These are phyloP conservation scores for Phyllosticta citrichinensis DNA, from an alignment of 2,329 filamentous ascomycete species.

Conservation along the genomic window DNA sequence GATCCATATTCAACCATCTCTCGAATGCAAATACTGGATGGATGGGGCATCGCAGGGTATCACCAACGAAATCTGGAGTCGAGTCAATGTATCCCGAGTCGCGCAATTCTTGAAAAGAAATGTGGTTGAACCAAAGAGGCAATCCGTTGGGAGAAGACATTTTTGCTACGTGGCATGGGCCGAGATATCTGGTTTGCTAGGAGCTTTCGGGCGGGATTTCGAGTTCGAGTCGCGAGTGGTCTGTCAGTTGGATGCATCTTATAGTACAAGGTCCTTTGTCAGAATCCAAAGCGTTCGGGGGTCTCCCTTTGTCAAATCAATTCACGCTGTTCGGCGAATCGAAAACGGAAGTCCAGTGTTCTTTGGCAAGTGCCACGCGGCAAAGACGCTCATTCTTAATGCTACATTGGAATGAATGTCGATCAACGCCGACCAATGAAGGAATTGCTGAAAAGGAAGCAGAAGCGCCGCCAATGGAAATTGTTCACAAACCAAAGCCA, in stretches of 20 bases:
- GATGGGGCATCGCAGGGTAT: neutral
- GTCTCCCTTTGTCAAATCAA: neutral
- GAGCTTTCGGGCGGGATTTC: neutral
- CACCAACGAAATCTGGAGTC: neutral
- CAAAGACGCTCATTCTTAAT: neutral
- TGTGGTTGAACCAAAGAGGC: conserved; percentile 4
- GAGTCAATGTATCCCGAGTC: conserved; percentile 2
- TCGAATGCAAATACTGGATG: neutral
- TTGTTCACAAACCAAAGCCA: neutral
- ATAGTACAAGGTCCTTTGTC: neutral
- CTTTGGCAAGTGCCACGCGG: neutral
- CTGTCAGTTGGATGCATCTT: neutral
- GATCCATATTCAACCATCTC: neutral
- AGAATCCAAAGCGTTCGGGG: neutral
- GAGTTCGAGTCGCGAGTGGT: neutral
- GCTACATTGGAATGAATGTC: neutral
- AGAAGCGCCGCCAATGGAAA: neutral
- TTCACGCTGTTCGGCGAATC: neutral
- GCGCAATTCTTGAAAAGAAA: conserved; percentile 3
- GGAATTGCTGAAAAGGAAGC: neutral
- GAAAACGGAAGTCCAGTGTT: neutral
- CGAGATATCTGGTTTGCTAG: neutral
- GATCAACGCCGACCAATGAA: neutral
- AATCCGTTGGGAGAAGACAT: neutral
- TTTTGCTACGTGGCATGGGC: neutral